Base-by-base conservation (phyloP, 2,329 filamentous ascomycete species). In the Metarhizium brunneum region DNA sequence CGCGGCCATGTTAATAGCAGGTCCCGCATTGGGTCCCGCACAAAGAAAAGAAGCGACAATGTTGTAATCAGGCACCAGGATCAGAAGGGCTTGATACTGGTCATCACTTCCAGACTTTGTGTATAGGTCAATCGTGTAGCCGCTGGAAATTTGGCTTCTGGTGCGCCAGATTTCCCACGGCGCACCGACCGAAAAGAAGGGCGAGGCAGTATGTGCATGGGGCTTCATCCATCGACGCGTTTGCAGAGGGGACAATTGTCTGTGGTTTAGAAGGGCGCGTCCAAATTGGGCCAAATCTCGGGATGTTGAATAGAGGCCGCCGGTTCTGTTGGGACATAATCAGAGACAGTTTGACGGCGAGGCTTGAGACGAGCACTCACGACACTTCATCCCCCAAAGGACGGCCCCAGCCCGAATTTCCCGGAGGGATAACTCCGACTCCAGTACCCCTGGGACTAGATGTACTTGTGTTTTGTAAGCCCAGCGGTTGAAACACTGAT, bases 181-280 rank as follows among this genome's bases (percentile, higher is more conserved):
- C 18, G 63, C 67, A 20, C 70, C 70, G n/a, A 72, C 58, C 3
- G 68, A 70, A 16, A 50, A 18, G 16, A 43, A 42, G 30, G 48
- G 47, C 6, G 56, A 56, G 4, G 58, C 45, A 25, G 58, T 60
- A 53, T 56, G 50, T 6, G 56, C 47, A 13, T 51, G 47, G 10
- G 59, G 59, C 50, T 61, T 61, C 58, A 61, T 60, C 58, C 59
- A 61, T 20, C 53, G 55, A 25, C 47, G 25, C 3, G 25, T 25
- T 25, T 25, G 25, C 4, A 25, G 25, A 25, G 25, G 25, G 25
- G 25, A 25, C 4, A 25, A 25, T 25, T 25, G 25, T 25, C 25
- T 25, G 25, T 25, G 25, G 25, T 25, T 25, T 25, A 25, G 25
- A 25, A 25, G 25, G 25, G 25, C 25, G 25, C 25, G 4, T 25